Conservation (phyloP, 116 monocot genomes). For the Zostera marina region DNA sequence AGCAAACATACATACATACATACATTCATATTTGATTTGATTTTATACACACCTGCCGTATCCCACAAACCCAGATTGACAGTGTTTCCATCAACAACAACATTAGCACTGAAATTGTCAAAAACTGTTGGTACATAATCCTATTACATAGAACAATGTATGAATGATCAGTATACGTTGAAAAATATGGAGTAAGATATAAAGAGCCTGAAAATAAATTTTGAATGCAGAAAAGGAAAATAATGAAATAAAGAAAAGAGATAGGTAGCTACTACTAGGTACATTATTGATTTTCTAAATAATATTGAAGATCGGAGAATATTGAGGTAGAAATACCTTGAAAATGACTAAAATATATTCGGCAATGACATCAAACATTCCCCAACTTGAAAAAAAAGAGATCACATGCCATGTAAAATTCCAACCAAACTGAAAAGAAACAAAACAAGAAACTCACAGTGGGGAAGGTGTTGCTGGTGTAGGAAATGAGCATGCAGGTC, state of each 20-base stretch:
- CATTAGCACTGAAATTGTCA: constrained; percentile 50
- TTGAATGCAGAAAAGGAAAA: no score
- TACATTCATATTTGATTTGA: no score
- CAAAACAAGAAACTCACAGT: constrained; percentile 21
- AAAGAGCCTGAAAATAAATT: no score
- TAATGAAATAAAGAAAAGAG: no score
- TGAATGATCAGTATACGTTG: not conserved
- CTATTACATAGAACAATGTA: constrained; percentile 12
- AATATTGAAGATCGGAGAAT: no score
- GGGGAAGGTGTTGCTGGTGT: constrained; percentile 62
- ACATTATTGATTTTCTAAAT: no score
- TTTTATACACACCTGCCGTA: constrained; percentile 15
- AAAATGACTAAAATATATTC: no score
- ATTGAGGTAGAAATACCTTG: no score
- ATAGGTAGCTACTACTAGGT: no score
- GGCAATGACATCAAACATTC: no score
- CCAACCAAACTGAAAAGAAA: not conserved
- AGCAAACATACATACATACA: no score
- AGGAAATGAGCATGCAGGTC: constrained; percentile 66
- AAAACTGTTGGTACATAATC: constrained; percentile 83
- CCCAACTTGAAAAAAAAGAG: not conserved
- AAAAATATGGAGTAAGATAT: no score
- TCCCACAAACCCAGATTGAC: constrained; percentile 15
- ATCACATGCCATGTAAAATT: not conserved
- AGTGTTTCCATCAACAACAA: constrained; percentile 14